Evolutionary conservation across 2,329 filamentous ascomycete species (phyloP).

Genomic region (Cladosporium sp.): DNA sequence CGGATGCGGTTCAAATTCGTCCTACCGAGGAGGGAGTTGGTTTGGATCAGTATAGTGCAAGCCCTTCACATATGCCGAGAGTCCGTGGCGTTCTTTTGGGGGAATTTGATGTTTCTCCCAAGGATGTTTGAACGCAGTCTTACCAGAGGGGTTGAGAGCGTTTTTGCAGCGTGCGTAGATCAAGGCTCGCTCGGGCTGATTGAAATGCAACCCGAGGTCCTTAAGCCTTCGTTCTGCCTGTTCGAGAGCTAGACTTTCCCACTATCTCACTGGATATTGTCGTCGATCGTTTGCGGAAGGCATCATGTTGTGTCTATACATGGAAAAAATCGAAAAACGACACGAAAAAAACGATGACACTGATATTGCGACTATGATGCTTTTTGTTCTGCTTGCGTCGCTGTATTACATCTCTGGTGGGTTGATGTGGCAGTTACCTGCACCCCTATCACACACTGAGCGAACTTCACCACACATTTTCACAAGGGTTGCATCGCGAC

Average conservation of each 20-base stretch:
- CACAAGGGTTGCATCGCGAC: too few relatives aligned
- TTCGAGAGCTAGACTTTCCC: neutral
- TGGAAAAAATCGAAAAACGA: neutral
- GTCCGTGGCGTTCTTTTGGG: neutral
- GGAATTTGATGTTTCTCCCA: slow-evolving; percentile 16
- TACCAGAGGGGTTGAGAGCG: slow-evolving; percentile 16
- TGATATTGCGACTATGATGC: neutral
- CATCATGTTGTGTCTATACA: neutral
- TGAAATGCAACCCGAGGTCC: neutral
- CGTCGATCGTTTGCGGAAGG: neutral
- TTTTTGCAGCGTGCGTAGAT: slow-evolving; percentile 20
- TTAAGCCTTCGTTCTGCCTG: neutral
- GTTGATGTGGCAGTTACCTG: neutral
- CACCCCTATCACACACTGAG: neutral
- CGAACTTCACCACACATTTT: too few relatives aligned
- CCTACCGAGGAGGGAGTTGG: slow-evolving; percentile 4
- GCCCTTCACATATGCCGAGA: slow-evolving; percentile 6
- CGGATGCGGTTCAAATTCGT: slow-evolving; percentile 14
- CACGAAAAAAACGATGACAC: neutral
- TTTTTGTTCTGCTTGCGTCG: neutral
- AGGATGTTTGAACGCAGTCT: slow-evolving; percentile 21
- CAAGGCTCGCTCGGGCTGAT: neutral
- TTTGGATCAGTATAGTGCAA: slow-evolving; percentile 9
- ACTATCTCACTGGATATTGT: neutral
- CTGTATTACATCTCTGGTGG: neutral